phyloP scores from a whole-genome alignment of 2,329 filamentous ascomycete species.

The Bipolaris victoriae region DNA sequence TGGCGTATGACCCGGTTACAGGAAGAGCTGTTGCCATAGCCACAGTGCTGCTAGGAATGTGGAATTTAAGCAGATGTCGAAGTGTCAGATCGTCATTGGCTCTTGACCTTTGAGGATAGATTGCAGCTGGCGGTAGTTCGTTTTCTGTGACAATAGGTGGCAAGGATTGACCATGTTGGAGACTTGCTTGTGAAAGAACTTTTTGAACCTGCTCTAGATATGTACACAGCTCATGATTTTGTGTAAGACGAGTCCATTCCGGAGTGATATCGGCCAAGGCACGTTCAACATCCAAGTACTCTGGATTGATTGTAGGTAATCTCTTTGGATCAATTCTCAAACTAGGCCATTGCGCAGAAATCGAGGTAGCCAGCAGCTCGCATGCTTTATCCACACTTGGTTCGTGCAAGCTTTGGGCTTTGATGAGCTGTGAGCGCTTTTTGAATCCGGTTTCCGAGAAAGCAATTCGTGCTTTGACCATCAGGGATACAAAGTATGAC shows the following conservation, averaged over 20 bases:
- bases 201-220: conserved; percentile 55
- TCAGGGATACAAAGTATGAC: conserved; percentile 12
- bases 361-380: conserved; percentile 48
- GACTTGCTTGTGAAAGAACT: conserved; percentile 26
- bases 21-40: neutral
- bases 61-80: neutral
- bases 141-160: neutral
- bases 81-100: conserved; percentile 7
- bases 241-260: conserved; percentile 58
- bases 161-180: neutral
- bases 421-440: conserved; percentile 33
- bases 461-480: conserved; percentile 37
- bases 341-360: conserved; percentile 51
- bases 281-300: conserved; percentile 43
- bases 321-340: conserved; percentile 38
- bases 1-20: neutral
- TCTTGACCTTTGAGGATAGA: conserved; percentile 7
- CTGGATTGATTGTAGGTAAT: conserved; percentile 33
- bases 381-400: conserved; percentile 40
- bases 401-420: conserved; percentile 33
- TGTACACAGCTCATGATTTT: conserved; percentile 55
- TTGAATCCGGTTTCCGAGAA: conserved; percentile 37
- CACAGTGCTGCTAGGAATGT: neutral
- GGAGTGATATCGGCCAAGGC: conserved; percentile 52
- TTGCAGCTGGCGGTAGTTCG: neutral